These are phyloP conservation scores for Cubamyces sp. DNA, from an alignment of 768 basidiomycete species.

Conservation along the genomic window DNA sequence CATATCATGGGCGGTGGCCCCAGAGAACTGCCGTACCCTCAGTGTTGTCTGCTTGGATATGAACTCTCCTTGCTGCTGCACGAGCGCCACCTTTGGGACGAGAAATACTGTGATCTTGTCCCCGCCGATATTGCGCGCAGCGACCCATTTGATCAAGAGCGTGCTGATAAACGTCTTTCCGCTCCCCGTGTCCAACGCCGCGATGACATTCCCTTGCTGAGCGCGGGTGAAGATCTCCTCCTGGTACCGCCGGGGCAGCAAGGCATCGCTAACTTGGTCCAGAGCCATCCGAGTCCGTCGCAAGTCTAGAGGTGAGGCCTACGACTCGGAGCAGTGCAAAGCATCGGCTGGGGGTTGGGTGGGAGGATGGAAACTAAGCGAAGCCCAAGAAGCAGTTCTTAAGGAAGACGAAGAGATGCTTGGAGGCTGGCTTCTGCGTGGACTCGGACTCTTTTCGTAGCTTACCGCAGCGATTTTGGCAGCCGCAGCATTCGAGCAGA, in stretches of 20 bases:
- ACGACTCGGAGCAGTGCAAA: background rate
- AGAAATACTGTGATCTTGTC: constrained; percentile 77
- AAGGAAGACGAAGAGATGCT: background rate
- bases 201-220: constrained; percentile 55
- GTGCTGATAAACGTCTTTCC: constrained; percentile 67
- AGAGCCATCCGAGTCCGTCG: constrained; percentile 27
- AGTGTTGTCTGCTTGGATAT: constrained; percentile 66
- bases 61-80: constrained; percentile 79
- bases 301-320: background rate
- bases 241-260: constrained; percentile 55
- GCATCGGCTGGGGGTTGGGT: background rate
- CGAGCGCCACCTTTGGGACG: constrained; percentile 84
- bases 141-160: constrained; percentile 76
- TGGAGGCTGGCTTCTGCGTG: background rate
- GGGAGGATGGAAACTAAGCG: background rate
- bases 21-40: constrained; percentile 69
- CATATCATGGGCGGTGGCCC: constrained; percentile 71
- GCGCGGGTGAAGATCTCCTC: constrained; percentile 60
- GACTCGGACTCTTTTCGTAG: background rate
- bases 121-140: constrained; percentile 49
- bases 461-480: background rate
- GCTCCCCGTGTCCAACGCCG: constrained; percentile 60
- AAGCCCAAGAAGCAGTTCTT: background rate
- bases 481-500: background rate
- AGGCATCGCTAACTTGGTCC: constrained; percentile 39